Conservation (phyloP, 306 rosid species). For the Rubus idaeus region DNA sequence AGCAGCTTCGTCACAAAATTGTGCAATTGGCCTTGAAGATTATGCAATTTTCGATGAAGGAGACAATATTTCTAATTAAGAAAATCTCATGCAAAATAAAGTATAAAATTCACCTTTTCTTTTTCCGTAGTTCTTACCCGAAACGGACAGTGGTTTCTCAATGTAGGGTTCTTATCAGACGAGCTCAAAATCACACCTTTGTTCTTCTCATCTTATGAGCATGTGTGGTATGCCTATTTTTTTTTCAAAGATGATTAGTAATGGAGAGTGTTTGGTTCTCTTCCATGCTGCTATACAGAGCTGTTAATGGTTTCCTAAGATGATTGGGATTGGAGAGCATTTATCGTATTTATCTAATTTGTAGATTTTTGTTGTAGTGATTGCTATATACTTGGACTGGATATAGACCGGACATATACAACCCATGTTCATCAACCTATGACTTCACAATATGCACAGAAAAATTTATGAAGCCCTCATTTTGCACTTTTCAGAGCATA, state of each 20-base stretch:
- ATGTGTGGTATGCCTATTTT: no score
- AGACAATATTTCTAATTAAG: not conserved
- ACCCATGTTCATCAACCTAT: not conserved
- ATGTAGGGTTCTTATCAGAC: not conserved
- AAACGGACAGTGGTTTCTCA: not conserved
- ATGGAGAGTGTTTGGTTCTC: not conserved
- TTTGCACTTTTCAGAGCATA: no score
- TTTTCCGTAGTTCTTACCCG: not conserved
- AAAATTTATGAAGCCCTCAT: not conserved
- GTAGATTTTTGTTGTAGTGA: not conserved
- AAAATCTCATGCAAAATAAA: not conserved
- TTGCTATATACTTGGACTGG: not conserved
- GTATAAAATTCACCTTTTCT: not conserved
- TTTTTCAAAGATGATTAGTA: no score
- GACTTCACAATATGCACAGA: not conserved
- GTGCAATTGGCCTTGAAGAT: not conserved
- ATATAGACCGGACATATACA: not conserved
- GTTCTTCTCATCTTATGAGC: not conserved
- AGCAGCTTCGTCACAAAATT: not conserved
- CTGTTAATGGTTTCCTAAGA: not conserved
- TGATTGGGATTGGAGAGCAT: not conserved
- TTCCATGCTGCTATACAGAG: not conserved
- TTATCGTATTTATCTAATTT: no score
- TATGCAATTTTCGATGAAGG: not conserved
- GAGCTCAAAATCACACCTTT: not conserved